phyloP scores from a whole-genome alignment of 176 grass and related monocot genomes.

The Oryza brachyantha region DNA sequence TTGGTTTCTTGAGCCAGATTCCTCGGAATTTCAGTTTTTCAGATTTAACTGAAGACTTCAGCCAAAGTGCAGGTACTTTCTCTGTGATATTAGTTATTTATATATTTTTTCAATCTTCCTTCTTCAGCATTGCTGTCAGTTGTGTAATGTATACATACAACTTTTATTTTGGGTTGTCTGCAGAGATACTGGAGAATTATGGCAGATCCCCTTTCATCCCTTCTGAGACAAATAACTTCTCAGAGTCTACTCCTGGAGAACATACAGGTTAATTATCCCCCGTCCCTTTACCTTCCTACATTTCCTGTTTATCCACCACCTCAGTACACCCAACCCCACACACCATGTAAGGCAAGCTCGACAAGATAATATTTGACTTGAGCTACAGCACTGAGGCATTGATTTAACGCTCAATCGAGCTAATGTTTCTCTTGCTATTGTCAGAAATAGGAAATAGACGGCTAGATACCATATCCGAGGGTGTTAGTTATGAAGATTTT shows the following conservation, averaged over 20 bases:
- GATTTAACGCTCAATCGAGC: conserved; percentile 18
- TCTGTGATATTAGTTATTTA: conserved; percentile 5
- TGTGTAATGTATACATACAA: conserved; percentile 1
- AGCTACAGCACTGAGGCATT: not conserved
- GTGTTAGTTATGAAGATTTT: conserved; percentile 88
- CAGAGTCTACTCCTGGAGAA: conserved; percentile 60
- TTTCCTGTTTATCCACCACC: not conserved
- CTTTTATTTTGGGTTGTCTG: conserved; percentile 22
- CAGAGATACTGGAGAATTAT: conserved; percentile 99
- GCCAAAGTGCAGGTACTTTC: conserved; percentile 77
- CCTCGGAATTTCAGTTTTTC: conserved; percentile 98
- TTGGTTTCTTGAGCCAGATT: conserved; percentile 91
- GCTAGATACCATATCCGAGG: conserved; percentile 93
- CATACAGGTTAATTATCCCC: conserved; percentile 38
- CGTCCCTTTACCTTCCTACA: not conserved
- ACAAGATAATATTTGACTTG: conserved; percentile 20
- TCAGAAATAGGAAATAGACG: conserved; percentile 75
- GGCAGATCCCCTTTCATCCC: conserved; percentile 93
- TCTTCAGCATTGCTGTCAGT: conserved; percentile 6
- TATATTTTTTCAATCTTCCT: not conserved
- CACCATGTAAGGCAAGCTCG: not conserved
- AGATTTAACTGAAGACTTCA: conserved; percentile 92
- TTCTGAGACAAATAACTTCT: conserved; percentile 72
- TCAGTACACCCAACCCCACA: not conserved
- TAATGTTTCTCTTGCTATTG: conserved; percentile 37